phyloP scores from a whole-genome alignment of 2,329 filamentous ascomycete species.

The Fusarium heterosporum region DNA sequence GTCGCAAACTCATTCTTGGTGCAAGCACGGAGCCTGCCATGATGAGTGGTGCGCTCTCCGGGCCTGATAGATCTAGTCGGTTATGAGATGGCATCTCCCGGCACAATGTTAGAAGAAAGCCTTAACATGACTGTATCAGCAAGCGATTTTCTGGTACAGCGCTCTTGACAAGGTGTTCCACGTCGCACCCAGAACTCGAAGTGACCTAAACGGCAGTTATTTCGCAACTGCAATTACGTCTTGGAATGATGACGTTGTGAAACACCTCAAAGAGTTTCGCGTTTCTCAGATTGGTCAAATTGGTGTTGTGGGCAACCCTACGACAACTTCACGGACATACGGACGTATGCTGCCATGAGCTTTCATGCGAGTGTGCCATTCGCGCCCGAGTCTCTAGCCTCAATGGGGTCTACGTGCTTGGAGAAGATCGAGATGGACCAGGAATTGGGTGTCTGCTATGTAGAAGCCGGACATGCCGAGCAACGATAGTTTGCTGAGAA shows the following conservation, averaged over 20 bases:
- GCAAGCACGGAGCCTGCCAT: constrained; percentile 49
- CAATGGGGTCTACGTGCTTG: constrained; percentile 12
- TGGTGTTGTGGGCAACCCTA: constrained; percentile 2
- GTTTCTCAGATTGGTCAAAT: constrained; percentile 2
- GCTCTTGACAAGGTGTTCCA: not conserved
- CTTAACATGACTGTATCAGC: not conserved
- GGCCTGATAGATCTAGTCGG: constrained; percentile 50
- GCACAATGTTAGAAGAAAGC: constrained; percentile 1
- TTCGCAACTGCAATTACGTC: constrained; percentile 4
- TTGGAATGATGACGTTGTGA: constrained; percentile 21
- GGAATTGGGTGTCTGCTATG: not conserved
- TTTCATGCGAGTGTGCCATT: constrained; percentile 28
- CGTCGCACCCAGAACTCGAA: constrained; percentile 8
- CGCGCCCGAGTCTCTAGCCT: constrained; percentile 26
- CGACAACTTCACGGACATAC: constrained; percentile 1
- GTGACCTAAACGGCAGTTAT: constrained; percentile 16
- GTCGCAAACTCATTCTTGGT: constrained; percentile 62
- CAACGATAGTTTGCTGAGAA: constrained; percentile 10
- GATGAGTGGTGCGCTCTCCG: constrained; percentile 67
- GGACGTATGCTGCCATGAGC: constrained; percentile 1
- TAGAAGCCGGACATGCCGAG: constrained; percentile 24
- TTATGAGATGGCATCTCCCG: constrained; percentile 45
- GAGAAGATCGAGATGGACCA: constrained; percentile 33
- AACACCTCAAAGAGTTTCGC: constrained; percentile 11
- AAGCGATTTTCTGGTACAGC: not conserved